Conservation (phyloP, 805 yeast species). For the Lipomyces oligophaga region DNA sequence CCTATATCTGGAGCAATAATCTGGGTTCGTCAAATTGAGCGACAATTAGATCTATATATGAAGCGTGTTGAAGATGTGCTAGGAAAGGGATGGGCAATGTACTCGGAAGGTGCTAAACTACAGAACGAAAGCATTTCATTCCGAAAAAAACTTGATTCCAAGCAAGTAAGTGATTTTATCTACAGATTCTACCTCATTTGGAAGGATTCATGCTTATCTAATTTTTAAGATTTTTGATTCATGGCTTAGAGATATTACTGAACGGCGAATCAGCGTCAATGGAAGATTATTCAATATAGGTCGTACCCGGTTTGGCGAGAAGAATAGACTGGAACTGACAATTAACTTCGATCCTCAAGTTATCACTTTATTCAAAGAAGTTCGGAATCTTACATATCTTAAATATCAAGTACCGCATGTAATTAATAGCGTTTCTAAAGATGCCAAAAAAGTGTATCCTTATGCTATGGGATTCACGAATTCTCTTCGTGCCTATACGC, state of each 20-base stretch:
- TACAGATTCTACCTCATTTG: no score
- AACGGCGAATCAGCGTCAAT: slow-evolving; percentile 28
- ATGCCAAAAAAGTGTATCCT: slow-evolving; percentile 53
- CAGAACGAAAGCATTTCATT: slow-evolving; percentile 48
- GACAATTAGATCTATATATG: slow-evolving; percentile 44
- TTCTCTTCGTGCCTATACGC: slow-evolving; percentile 44
- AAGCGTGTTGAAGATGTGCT: slow-evolving; percentile 49
- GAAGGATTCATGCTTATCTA: not conserved
- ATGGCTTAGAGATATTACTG: slow-evolving; percentile 47
- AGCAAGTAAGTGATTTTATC: slow-evolving; percentile 21
- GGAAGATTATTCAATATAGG: slow-evolving; percentile 44
- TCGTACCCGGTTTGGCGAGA: slow-evolving; percentile 30
- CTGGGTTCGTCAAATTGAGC: slow-evolving; percentile 52
- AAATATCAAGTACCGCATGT: slow-evolving; percentile 57
- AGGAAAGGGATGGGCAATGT: slow-evolving; percentile 58
- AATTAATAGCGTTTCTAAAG: slow-evolving; percentile 47
- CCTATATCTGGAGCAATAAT: slow-evolving; percentile 46
- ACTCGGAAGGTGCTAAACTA: slow-evolving; percentile 65
- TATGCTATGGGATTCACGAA: slow-evolving; percentile 54
- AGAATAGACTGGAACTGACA: slow-evolving; percentile 34
- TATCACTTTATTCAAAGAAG: slow-evolving; percentile 50
- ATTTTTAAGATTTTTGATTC: slow-evolving; percentile 37
- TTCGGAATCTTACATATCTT: slow-evolving; percentile 47
- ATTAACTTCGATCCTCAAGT: slow-evolving; percentile 53
- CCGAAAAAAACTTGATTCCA: slow-evolving; percentile 46